Percentiles rank a stretch among this genome's conserved stretches.
These are phyloP conservation scores for Neonectria magnoliae DNA, from an alignment of 2,329 filamentous ascomycete genomes.

Conservation along the genomic window DNA sequence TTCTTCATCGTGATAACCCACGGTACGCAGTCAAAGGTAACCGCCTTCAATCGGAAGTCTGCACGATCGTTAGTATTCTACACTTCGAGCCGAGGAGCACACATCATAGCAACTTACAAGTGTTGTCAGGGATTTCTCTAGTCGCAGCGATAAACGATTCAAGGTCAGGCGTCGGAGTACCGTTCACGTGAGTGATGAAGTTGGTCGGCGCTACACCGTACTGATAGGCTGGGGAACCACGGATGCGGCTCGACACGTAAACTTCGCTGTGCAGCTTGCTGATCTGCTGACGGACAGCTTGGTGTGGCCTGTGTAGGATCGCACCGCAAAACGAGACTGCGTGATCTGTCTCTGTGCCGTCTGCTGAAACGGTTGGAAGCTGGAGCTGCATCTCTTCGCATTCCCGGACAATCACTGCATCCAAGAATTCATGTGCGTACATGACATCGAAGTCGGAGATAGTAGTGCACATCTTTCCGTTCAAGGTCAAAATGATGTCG, in stretches of 20 bases:
- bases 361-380: slow-evolving; percentile 85
- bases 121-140: slow-evolving; percentile 91
- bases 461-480: slow-evolving; percentile 90
- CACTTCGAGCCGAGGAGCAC: neutral
- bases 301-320: slow-evolving; percentile 90
- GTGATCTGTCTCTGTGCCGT: slow-evolving; percentile 91
- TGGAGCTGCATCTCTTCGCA: slow-evolving; percentile 80
- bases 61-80: slow-evolving; percentile 28
- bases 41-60: slow-evolving; percentile 96
- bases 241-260: slow-evolving; percentile 88
- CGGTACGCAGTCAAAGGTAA: slow-evolving; percentile 97
- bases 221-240: slow-evolving; percentile 86
- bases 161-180: slow-evolving; percentile 83
- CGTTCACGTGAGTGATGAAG: slow-evolving; percentile 97
- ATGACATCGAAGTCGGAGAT: slow-evolving; percentile 95
- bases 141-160: slow-evolving; percentile 83
- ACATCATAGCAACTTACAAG: slow-evolving; percentile 66
- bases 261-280: slow-evolving; percentile 96
- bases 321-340: slow-evolving; percentile 96
- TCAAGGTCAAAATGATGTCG: slow-evolving; percentile 90
- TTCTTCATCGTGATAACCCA: slow-evolving; percentile 99
- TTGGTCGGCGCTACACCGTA: slow-evolving; percentile 96
- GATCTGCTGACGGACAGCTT: slow-evolving; percentile 97
- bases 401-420: slow-evolving; percentile 87
- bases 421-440: slow-evolving; percentile 87